phyloP scores from a whole-genome alignment of 768 basidiomycete species.

The Austroboletus eburneus region DNA sequence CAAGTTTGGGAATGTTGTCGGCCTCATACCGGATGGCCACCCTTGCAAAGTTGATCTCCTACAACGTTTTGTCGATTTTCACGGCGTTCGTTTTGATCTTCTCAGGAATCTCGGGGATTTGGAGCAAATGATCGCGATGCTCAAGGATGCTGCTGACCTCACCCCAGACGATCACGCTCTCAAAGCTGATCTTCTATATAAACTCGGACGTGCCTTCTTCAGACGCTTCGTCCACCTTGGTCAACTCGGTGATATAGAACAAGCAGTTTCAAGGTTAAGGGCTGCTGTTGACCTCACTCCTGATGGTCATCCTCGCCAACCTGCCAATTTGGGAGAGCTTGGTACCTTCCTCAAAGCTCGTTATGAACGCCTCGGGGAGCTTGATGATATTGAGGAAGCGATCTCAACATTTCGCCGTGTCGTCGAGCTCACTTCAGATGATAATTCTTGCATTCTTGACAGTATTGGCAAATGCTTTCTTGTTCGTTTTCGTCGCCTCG shows the following conservation, averaged over 20 bases:
- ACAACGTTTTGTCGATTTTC: background rate
- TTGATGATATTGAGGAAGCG: too few species aligned
- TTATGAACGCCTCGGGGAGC: too few species aligned
- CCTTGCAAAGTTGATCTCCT: background rate
- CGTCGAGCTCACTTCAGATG: too few species aligned
- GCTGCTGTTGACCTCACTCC: background rate
- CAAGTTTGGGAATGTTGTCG: background rate
- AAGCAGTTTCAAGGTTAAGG: background rate
- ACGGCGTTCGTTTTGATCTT: background rate
- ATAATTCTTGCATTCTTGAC: too few species aligned
- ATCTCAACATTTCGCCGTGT: too few species aligned
- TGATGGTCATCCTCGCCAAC: background rate
- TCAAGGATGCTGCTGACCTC: background rate
- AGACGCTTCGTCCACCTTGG: background rate
- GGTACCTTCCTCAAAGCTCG: too few species aligned
- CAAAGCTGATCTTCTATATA: background rate
- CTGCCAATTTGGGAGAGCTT: too few species aligned
- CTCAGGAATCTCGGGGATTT: background rate
- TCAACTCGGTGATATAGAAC: background rate
- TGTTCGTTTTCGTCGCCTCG: too few species aligned
- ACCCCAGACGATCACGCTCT: background rate
- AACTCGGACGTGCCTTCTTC: background rate
- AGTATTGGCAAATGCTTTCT: too few species aligned
- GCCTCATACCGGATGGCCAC: background rate
- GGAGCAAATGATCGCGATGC: background rate